phyloP scores from a whole-genome alignment of 345 rosid genomes.

The Hirschfeldia incana region DNA sequence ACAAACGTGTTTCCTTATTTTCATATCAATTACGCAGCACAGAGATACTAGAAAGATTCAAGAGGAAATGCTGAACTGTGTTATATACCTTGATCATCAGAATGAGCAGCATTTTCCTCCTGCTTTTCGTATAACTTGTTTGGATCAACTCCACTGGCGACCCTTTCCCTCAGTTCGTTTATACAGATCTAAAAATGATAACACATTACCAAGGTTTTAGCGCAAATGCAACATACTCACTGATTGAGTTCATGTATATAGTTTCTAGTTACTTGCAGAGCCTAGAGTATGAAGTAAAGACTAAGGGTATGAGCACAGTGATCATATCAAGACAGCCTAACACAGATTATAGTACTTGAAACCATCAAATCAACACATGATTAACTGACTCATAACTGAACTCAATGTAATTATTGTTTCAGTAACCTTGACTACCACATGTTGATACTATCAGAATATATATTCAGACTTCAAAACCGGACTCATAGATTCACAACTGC shows the following conservation, averaged over 20 bases:
- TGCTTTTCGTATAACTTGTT: conserved; percentile 60
- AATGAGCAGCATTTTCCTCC: conserved; percentile 38
- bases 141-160: conserved; percentile 83
- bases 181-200: conserved; percentile 56
- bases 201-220: background rate
- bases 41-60: background rate
- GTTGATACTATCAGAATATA: background rate
- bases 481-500: background rate
- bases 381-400: background rate
- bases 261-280: background rate
- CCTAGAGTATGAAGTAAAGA: background rate
- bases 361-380: background rate
- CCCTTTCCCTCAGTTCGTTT: conserved; percentile 74
- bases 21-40: no score
- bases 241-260: no score
- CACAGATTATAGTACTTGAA: background rate
- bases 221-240: background rate
- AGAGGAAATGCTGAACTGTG: background rate
- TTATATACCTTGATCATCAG: conserved; percentile 55
- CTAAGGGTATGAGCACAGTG: background rate
- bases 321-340: conserved; percentile 3
- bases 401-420: background rate
- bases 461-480: background rate
- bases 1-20: background rate
- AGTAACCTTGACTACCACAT: background rate